Evolutionary conservation across 352 stramenopile genomes (phyloP), one percentile per base, ranked within the genome.

Genomic region (Pythium oligandrum): DNA sequence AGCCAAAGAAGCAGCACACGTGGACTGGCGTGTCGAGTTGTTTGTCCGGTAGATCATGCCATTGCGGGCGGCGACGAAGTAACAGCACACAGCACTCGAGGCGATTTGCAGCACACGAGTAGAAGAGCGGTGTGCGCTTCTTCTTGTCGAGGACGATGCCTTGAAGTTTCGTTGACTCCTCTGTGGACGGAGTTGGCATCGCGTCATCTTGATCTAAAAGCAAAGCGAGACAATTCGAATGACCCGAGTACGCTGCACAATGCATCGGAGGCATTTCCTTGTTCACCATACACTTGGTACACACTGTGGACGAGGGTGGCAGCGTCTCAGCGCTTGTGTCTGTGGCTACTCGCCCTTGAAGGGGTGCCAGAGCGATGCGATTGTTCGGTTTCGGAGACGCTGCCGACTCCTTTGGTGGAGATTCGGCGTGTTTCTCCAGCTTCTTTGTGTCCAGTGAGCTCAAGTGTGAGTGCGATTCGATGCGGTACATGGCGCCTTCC

Each of bases 1-100:
- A 81, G 17, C 76, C 76, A 40, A 87, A 87, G 46, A 87, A 87
- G 57, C 76, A 87, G 55, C 76, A 83, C 30, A 84, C 76, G 44
- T 87, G 76, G n/a, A 84, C 76, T 2, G 76, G 76, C 12, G 73
- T 78, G 45, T 87, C 73, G n/a, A 81, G 63, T 49, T 87, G 76
- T 32, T 70, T 70, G 51, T 84, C 76, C 2, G 73, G 37, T n/a
- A 76, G 51, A 39, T 87, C 73, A 11, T 74, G 64, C 76, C 76
- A 84, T 39, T 75, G 48, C n/a, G 37, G n/a, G 33, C 70, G 73
- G 1, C 55, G 12, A 7, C 46, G 36, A 6, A 82, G 64, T 42
- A 87, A 37, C 32, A 81, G 52, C 40, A 52, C 57, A 11, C 68
- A 75, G 49, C 76, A 87, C 1, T 77, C 73, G n/a, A 75, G 53